Evolutionary conservation across 2,329 filamentous ascomycete species (phyloP).

Genomic region (Pseudogymnoascus sp.): DNA sequence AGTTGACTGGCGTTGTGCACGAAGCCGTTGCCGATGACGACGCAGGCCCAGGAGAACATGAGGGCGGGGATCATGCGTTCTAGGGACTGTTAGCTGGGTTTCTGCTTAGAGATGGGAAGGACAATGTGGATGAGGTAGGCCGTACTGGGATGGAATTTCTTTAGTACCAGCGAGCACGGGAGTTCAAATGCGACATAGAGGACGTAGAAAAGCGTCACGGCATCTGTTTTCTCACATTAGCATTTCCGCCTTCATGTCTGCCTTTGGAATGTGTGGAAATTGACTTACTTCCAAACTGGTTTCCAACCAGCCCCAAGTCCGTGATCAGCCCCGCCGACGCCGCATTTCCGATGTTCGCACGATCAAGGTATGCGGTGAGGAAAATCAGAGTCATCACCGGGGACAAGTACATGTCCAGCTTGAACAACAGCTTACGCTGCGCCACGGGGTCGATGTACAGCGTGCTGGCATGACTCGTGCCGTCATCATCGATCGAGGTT

Average conservation of each 20-base stretch:
- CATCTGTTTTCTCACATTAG: slow-evolving; percentile 9
- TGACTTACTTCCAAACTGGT: slow-evolving; percentile 11
- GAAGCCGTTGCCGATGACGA: slow-evolving; percentile 38
- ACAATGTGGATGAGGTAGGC: slow-evolving; percentile 28
- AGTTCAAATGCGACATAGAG: slow-evolving; percentile 43
- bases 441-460: slow-evolving; percentile 34
- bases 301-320: slow-evolving; percentile 13
- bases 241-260: background rate
- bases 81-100: background rate
- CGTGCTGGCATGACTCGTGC: background rate
- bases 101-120: background rate
- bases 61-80: slow-evolving; percentile 6
- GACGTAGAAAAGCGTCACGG: slow-evolving; percentile 42
- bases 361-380: slow-evolving; percentile 46
- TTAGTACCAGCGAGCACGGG: slow-evolving; percentile 39
- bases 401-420: slow-evolving; percentile 40
- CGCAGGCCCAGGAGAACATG: slow-evolving; percentile 38
- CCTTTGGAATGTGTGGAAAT: background rate
- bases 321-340: slow-evolving; percentile 17
- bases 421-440: slow-evolving; percentile 38
- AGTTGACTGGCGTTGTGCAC: slow-evolving; percentile 34
- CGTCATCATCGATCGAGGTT: background rate
- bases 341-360: slow-evolving; percentile 40
- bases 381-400: slow-evolving; percentile 50
- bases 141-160: slow-evolving; percentile 37